Conservation (phyloP, 257 asterid species). For the Schizonepeta tenuifolia region DNA sequence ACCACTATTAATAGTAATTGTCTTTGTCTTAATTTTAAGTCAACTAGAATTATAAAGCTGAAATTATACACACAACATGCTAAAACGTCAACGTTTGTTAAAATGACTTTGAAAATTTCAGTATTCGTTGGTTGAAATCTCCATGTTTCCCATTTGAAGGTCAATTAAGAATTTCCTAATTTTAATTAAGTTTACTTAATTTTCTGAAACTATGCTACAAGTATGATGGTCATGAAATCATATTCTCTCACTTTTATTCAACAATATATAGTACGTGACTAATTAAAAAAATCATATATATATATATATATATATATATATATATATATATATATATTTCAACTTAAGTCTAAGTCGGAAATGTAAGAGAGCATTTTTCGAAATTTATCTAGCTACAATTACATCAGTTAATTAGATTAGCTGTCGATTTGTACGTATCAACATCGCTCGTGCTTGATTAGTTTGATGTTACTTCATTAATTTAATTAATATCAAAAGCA, state of each 20-base stretch:
- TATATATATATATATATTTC: no score
- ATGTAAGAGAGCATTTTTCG: no score
- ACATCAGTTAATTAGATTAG: neutral
- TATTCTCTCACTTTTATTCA: neutral
- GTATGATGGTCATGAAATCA: neutral
- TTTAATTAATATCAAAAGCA: slow-evolving; percentile 12
- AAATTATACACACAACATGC: slow-evolving; percentile 15
- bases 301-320: no score
- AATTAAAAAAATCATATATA: neutral
- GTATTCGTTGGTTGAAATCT: slow-evolving; percentile 25
- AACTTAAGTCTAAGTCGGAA: neutral
- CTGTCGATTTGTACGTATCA: slow-evolving; percentile 4
- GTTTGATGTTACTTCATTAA: slow-evolving; percentile 8
- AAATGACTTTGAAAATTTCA: slow-evolving; percentile 3
- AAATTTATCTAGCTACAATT: neutral
- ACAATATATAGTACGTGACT: neutral
- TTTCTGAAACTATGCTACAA: neutral
- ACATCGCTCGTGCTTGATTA: slow-evolving; percentile 30
- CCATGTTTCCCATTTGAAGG: slow-evolving; percentile 18
- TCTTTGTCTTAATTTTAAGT: slow-evolving; percentile 19
- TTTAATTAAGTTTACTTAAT: neutral
- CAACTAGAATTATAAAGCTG: slow-evolving; percentile 28
- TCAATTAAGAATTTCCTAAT: neutral
- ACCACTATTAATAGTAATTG: slow-evolving; percentile 25
- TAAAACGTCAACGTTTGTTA: slow-evolving; percentile 36